Conservation (phyloP, 768 basidiomycete genomes). For the Leccinum imitatum region DNA sequence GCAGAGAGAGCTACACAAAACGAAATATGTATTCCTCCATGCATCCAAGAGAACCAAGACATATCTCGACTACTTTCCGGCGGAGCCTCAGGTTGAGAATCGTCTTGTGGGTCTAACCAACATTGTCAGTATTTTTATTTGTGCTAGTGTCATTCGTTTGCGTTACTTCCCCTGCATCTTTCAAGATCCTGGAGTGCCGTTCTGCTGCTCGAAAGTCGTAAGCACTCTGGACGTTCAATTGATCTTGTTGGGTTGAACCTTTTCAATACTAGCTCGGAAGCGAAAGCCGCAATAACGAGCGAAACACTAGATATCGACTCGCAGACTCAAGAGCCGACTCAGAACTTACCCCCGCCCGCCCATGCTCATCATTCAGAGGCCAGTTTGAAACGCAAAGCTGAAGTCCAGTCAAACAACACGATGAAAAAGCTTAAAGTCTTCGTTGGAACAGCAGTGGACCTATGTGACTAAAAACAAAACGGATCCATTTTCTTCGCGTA, state of each 20-base stretch:
- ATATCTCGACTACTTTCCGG: constrained; percentile 71
- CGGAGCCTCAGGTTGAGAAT: constrained; percentile 56
- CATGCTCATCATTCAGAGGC: constrained; percentile 20
- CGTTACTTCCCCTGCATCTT: constrained; percentile 1
- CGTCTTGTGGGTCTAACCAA: constrained; percentile 59
- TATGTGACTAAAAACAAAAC: constrained; percentile 55
- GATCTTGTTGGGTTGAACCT: constrained; percentile 1
- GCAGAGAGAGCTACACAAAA: constrained; percentile 54
- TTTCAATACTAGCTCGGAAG: neutral
- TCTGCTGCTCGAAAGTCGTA: constrained; percentile 17
- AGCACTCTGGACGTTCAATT: neutral
- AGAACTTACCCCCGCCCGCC: constrained; percentile 22
- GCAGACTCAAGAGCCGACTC: constrained; percentile 44
- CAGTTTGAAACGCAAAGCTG: constrained; percentile 37
- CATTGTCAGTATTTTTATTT: constrained; percentile 41
- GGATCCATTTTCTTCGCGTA: neutral
- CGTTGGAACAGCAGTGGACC: constrained; percentile 63
- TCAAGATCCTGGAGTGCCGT: constrained; percentile 11
- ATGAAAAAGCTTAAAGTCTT: constrained; percentile 74
- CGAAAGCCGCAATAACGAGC: neutral
- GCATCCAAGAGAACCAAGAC: constrained; percentile 41
- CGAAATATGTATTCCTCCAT: constrained; percentile 57
- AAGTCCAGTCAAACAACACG: constrained; percentile 12
- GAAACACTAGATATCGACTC: constrained; percentile 21
- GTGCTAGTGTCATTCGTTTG: neutral